Evolutionary conservation across 2,329 filamentous ascomycete species (phyloP).

Genomic region (Chrysoporthe austroafricana): DNA sequence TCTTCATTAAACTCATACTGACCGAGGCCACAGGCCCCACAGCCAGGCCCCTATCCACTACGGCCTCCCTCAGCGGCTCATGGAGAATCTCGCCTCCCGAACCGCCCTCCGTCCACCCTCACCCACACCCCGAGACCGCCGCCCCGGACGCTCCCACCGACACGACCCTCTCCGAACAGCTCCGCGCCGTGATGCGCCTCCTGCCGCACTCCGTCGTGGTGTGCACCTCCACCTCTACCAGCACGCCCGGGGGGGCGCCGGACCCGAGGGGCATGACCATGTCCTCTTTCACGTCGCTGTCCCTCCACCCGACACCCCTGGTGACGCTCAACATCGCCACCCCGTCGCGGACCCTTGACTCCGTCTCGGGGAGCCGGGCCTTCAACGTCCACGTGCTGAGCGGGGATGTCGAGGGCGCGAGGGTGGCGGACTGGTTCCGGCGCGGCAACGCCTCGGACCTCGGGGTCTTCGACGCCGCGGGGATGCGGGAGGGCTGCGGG

Average conservation of each 20-base stretch:
- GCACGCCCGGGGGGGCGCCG: background rate
- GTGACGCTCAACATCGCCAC: slow-evolving; percentile 62
- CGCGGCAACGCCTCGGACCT: slow-evolving; percentile 48
- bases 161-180: slow-evolving; percentile 46
- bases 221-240: slow-evolving; percentile 47
- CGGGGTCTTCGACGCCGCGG: slow-evolving; percentile 41
- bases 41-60: slow-evolving; percentile 6
- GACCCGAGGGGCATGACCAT: slow-evolving; percentile 58
- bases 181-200: slow-evolving; percentile 58
- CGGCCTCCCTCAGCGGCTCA: background rate
- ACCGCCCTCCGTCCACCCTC: slow-evolving; percentile 42
- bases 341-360: slow-evolving; percentile 59
- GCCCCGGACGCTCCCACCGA: slow-evolving; percentile 26
- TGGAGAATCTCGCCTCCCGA: background rate
- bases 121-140: slow-evolving; percentile 28
- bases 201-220: slow-evolving; percentile 60
- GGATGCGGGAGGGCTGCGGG: slow-evolving; percentile 35
- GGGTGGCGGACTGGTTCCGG: slow-evolving; percentile 56
- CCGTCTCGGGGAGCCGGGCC: slow-evolving; percentile 46
- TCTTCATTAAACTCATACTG: background rate
- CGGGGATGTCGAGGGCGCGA: slow-evolving; percentile 51
- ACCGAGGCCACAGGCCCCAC: background rate
- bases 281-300: slow-evolving; percentile 62
- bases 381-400: slow-evolving; percentile 62
- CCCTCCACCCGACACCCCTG: slow-evolving; percentile 54